Evolutionary conservation across 1,139 yeast species (phyloP), one percentile per base, ranked within the genome.

Genomic region (Hyphopichia buzzinii): DNA sequence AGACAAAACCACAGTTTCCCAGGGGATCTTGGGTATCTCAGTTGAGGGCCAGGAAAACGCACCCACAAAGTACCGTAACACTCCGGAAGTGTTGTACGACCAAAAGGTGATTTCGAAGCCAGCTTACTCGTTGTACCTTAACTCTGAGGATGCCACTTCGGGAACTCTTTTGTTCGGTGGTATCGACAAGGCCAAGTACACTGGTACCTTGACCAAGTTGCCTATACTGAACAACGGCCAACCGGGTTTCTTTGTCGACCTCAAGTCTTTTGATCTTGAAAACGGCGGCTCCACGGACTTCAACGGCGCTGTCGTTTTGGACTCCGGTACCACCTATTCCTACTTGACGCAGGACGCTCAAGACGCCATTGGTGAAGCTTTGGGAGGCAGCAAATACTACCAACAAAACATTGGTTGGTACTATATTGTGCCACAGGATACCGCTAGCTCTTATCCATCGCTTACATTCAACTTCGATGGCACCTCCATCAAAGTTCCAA

Each of bases 131-230:
- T 36, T 57, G 17, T 56, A 44, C 41, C 46, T 55, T 43, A 40
- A 50, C 38, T 19, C 45, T 16, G 39, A 40, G 10, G 21, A 26
- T n/a, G 41, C 47, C 3, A 23, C 46, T 12, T 4, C 6, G 4
- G 65, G 67, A 2, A 36, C 53, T 3, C 30, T 61, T 17, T 42
- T 62, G 17, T 60, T 62, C 39, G 67, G 67, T 6, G 67, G 62
- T 14, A 43, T 52, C 32, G 67, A 62, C 36, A 41, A 43, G 12
- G 58, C 54, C 21, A 61, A 61, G 44, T 58, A 52, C 38, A 26
- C 39, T 5, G 64, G 61, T 11, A 34, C 35, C 3, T 54, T 59
- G 12, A 26, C 16, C 6, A 4, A 15, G 8, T 30, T 30, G 24
- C 22, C 19, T 5, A 12, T 19, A 6, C 8, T 4, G 3, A 11